phyloP scores from a whole-genome alignment of 2,329 filamentous ascomycete genomes.

The Paradendryphiella salina region DNA sequence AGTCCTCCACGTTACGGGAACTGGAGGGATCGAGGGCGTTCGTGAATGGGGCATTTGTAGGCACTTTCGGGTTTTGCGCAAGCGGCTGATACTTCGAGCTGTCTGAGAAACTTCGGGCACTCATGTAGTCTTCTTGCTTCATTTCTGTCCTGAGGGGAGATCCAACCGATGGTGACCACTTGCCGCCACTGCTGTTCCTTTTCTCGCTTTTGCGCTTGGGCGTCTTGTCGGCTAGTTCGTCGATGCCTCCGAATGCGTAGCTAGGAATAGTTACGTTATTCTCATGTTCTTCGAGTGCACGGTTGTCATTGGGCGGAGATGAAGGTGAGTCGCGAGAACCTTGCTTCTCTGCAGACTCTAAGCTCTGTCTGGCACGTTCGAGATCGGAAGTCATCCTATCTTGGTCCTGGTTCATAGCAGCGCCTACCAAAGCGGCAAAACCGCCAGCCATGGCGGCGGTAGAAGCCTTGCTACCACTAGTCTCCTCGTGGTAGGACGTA shows the following conservation, averaged over 20 bases:
- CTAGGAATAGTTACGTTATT: conserved; percentile 33
- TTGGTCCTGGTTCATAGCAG: conserved; percentile 40
- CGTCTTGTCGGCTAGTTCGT: conserved; percentile 45
- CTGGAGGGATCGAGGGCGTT: conserved; percentile 18
- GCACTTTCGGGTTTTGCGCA: conserved; percentile 23
- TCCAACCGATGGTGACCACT: conserved; percentile 48
- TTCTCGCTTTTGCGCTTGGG: conserved; percentile 55
- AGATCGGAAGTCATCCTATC: conserved; percentile 38
- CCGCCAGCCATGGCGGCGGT: conserved; percentile 38
- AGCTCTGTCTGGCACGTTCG: conserved; percentile 31
- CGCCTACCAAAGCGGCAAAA: conserved; percentile 40
- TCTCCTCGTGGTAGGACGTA: conserved; percentile 12
- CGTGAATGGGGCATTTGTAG: conserved; percentile 16
- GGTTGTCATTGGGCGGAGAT: conserved; percentile 27
- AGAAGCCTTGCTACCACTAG: conserved; percentile 22
- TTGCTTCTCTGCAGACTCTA: conserved; percentile 31
- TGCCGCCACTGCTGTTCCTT: conserved; percentile 47
- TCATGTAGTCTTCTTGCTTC: conserved; percentile 51
- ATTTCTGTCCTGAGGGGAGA: conserved; percentile 53
- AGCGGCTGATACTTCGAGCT: conserved; percentile 18
- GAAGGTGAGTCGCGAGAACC: conserved; percentile 12
- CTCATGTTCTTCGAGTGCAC: conserved; percentile 19
- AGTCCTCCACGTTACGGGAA: conserved; percentile 32
- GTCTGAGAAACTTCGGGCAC: conserved; percentile 14
- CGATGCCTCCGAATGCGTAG: conserved; percentile 41